Conservation (phyloP, 176 grass and related monocot genomes). For the Phragmites australis region DNA sequence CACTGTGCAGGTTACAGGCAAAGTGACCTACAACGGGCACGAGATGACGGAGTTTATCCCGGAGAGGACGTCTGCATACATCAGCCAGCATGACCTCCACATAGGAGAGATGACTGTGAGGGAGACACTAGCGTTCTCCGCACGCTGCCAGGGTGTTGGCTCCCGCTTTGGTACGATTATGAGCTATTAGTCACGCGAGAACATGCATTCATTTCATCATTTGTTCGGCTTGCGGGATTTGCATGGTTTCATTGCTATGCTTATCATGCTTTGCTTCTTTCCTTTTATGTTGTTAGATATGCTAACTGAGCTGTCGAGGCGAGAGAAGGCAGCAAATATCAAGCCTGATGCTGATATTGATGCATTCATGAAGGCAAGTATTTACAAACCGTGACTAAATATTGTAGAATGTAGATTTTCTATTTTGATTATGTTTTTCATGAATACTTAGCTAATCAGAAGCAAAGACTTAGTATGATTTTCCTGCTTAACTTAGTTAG, state of each 20-base stretch:
- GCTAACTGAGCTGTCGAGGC: slow-evolving; percentile 76
- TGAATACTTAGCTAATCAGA: background rate
- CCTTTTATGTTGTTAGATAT: slow-evolving; percentile 55
- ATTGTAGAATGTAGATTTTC: background rate
- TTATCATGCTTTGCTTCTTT: background rate
- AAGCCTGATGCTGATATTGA: slow-evolving; percentile 91
- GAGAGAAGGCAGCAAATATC: slow-evolving; percentile 89
- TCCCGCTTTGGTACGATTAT: slow-evolving; percentile 62
- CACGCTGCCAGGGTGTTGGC: slow-evolving; percentile 89
- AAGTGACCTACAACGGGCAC: slow-evolving; percentile 89
- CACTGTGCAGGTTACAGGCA: slow-evolving; percentile 55
- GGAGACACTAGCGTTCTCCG: slow-evolving; percentile 89
- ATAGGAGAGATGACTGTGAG: slow-evolving; percentile 96
- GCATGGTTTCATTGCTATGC: slow-evolving; percentile 13
- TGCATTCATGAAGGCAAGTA: slow-evolving; percentile 87
- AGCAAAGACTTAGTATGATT: background rate
- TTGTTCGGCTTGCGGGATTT: background rate
- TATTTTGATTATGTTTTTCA: background rate
- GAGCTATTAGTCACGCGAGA: background rate
- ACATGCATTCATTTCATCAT: background rate
- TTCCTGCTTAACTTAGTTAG: slow-evolving; percentile 45
- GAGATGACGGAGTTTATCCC: slow-evolving; percentile 85
- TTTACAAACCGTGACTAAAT: background rate
- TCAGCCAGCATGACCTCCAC: slow-evolving; percentile 95
- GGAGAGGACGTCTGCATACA: slow-evolving; percentile 87